A percentile compares a stretch with the other conserved stretches of the same genome.
These are phyloP conservation scores for Lipomyces sp. DNA, from an alignment of 805 yeast species.

Conservation along the genomic window DNA sequence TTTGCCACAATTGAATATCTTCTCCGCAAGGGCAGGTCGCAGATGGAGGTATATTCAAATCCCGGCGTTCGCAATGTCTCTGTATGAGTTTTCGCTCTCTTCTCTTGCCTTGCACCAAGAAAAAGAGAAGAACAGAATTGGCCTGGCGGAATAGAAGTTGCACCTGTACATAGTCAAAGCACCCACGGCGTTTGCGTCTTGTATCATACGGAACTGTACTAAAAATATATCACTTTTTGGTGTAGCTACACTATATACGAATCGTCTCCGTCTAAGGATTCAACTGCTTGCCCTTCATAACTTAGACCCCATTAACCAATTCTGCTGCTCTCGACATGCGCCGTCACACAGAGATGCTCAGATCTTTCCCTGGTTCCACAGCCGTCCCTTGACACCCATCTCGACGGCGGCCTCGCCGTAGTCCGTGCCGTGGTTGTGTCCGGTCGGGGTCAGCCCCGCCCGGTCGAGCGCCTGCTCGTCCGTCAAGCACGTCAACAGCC, in stretches of 20 bases:
- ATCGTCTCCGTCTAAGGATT: too few relatives aligned
- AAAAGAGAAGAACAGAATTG: not conserved
- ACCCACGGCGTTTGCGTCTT: too few relatives aligned
- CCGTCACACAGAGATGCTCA: too few relatives aligned
- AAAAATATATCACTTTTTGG: too few relatives aligned
- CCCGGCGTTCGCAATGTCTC: slow-evolving; percentile 66
- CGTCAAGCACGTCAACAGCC: slow-evolving; percentile 87
- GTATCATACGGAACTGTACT: too few relatives aligned
- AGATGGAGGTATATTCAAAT: slow-evolving; percentile 67
- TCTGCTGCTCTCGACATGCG: too few relatives aligned
- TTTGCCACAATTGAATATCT: slow-evolving; percentile 84
- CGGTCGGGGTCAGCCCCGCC: slow-evolving; percentile 67
- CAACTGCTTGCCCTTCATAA: too few relatives aligned
- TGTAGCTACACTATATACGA: too few relatives aligned
- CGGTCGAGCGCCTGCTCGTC: slow-evolving; percentile 91
- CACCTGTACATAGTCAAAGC: too few relatives aligned
- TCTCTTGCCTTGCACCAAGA: too few relatives aligned
- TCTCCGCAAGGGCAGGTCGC: slow-evolving; percentile 67
- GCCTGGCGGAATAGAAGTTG: too few relatives aligned
- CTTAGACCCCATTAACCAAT: too few relatives aligned
- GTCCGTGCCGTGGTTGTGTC: slow-evolving; percentile 95
- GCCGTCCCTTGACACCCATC: slow-evolving; percentile 53
- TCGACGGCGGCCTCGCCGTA: slow-evolving; percentile 99
- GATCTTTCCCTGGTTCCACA: slow-evolving; percentile 27
- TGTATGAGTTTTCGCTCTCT: not conserved